Base-by-base conservation (phyloP, 306 rosid species). In the Quercus wislizeni region DNA sequence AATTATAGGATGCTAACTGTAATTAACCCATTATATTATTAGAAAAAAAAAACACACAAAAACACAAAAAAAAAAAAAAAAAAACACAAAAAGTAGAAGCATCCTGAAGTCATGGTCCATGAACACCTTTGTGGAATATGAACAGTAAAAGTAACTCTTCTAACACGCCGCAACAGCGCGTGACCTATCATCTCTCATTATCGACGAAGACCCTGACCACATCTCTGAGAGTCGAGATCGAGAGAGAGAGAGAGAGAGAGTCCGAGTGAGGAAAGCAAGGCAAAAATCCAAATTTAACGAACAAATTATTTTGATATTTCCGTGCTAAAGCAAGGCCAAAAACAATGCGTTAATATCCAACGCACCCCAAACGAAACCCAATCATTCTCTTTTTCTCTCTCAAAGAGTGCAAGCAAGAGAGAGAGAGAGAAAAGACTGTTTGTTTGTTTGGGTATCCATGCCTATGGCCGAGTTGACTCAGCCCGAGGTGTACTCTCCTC, bases 381-480 rank as follows among this genome's bases (percentile, higher is more conserved):
- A 8, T 56, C 49, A 6, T 17, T 5, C 56, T 46, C 63, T 12
- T 49, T 49, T 13, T 49, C 15, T 38, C 35, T 20, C 58, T 75
- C 23, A 7, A 10, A 70, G 81, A 31, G 18, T 51, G 54, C 14
- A 49, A 12, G 12, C 46, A 41, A 41, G 13, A 14, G 54, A 19
- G 41, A 43, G 0, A 38, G 46, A 38, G 46, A 41, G 5, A 49
- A 3, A 13, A 85, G 71, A 18, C 27, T 13, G 25, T 21, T 55
- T 52, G 79, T 41, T 7, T 38, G 6, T 21, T 52, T 54, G 5
- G 20, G 14, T 55, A 20, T 55, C 57, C 49, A 21, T 30, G 52
- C 31, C 76, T 3, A 92, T 93, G 97, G 93, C 96, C 61, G 98
- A 95, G 97, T 93, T 95, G 96, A 88, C 92, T 88, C 97, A 88